Base-by-base conservation (phyloP, 1,139 yeast genomes). In the Kodamaea derodonti region DNA sequence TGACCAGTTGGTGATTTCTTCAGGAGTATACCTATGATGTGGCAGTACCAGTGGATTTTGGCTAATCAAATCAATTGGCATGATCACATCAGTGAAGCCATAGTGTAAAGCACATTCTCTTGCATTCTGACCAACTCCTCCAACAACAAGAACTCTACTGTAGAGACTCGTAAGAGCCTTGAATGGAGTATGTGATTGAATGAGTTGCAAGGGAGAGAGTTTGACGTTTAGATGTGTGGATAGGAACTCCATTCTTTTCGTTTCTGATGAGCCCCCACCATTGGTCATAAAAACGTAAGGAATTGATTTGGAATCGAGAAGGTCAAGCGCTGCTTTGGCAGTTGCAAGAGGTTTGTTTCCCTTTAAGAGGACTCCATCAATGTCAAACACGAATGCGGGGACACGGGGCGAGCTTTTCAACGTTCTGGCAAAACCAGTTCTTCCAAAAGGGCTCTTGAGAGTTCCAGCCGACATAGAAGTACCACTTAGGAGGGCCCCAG, bases 161-260 rank as follows among this genome's bases (percentile, higher is more conserved):
- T 52, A 52, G 15, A 48, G 44, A 14, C 63, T 57, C 1, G 75
- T 76, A 36, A 86, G 64, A 0, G 80, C 72, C 45, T 73, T 75
- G 71, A 84, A 81, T 1, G 97, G 98, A 0, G 97, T 90, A 59
- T 92, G 98, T 33, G 95, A 80, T 57, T 86, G 95, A 11, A 92
- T 79, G 27, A 92, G 65, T 53, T 90, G 97, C 30, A 70, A 61
- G 4, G 79, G 74, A 7, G 74, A 68, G 14, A 86, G 63, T 2
- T 65, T 59, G 4, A 78, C 60, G 4, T 67, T 70, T 24, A 85
- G 56, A 22, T 62, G 60, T n/a, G 62, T 49, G 3, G 82, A 69
- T 12, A 92, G 60, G 34, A 71, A 76, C 4, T 66, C 65, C 1
- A 80, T 80, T 30, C 97, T 68, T 13, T 68, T 72, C 5, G 51